Base-by-base conservation (phyloP, 768 basidiomycete genomes). In the Fistulinella prunicolor region DNA sequence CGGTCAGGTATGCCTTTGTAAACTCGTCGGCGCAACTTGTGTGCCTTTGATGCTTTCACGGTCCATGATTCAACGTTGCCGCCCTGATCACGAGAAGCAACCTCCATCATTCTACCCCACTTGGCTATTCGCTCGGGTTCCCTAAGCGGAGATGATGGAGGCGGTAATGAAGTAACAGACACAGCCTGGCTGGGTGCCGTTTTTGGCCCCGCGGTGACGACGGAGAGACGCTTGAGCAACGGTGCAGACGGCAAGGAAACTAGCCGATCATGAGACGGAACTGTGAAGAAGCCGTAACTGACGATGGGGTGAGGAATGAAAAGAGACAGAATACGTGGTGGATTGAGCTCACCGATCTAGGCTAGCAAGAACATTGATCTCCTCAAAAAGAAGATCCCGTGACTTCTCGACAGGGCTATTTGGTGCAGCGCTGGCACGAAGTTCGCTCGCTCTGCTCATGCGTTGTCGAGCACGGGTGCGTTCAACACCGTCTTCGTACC, bases 1-100 rank as follows among this genome's bases (percentile, higher is more conserved):
- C 94, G 80, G 68, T 98, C 95, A 2, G 96, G 96, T 24, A 98
- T 84, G 47, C 96, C 96, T 64, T 99, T 99, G 75, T 90, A 97
- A 44, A 85, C 81, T 24, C 95, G 78, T 55, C 79, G 70, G 26
- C 86, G 78, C 17, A 88, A 74, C 67, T 88, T 94, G 59, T 62
- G 72, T 56, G 76, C 81, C 68, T 87, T 91, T 16, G 73, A 74
- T 20, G 76, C 59, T 40, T 79, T 80, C 58, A 94, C 72, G 28
- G 64, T 67, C 94, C 94, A 97, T 12, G 72, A 65, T 34, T 82
- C 73, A 13, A 85, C 73, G 60, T 96, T 95, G 9, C 84, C 84
- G 26, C 94, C 94, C 9, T 69, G 62, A 62, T 93, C 89, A 29
- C 87, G 80, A 41, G 70, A 70, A 12, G 75, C 69, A 13, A 89